phyloP scores from a whole-genome alignment of 164 flowering plant species.

The Magnolia sinica region DNA sequence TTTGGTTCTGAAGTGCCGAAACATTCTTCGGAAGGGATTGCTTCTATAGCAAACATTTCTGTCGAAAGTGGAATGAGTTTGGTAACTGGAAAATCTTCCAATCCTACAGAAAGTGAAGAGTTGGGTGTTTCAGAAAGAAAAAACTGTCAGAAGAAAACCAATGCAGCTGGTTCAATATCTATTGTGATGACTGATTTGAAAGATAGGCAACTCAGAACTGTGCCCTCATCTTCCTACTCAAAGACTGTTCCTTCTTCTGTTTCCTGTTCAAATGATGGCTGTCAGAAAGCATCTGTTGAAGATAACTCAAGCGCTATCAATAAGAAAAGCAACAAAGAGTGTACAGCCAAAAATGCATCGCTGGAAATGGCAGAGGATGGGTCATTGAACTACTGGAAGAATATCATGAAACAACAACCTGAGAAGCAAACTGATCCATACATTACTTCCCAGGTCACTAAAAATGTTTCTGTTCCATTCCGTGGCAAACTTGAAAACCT shows the following conservation, averaged over 20 bases:
- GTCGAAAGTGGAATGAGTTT: neutral
- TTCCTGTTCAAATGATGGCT: slow-evolving; percentile 3
- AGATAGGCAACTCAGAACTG: neutral
- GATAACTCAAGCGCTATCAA: slow-evolving; percentile 1
- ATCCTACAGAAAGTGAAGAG: slow-evolving; percentile 3
- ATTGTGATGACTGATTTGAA: neutral
- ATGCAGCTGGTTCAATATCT: neutral
- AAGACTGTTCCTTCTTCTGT: slow-evolving; percentile 1
- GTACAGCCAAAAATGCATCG: neutral
- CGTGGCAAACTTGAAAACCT: neutral
- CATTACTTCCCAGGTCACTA: neutral
- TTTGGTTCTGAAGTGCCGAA: neutral
- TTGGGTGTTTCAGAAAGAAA: neutral
- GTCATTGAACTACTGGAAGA: slow-evolving; percentile 10
- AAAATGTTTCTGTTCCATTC: neutral
- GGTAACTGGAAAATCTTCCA: neutral
- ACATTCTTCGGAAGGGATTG: slow-evolving; percentile 1
- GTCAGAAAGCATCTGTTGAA: neutral
- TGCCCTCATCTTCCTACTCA: neutral
- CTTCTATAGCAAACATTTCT: neutral
- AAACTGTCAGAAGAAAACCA: neutral
- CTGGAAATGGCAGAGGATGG: slow-evolving; percentile 2
- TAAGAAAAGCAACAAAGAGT: slow-evolving; percentile 2
- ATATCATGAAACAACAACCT: slow-evolving; percentile 5
- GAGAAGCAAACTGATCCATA: slow-evolving; percentile 1